Evolutionary conservation across 345 rosid genomes (phyloP).

Genomic region (Acer negundo): DNA sequence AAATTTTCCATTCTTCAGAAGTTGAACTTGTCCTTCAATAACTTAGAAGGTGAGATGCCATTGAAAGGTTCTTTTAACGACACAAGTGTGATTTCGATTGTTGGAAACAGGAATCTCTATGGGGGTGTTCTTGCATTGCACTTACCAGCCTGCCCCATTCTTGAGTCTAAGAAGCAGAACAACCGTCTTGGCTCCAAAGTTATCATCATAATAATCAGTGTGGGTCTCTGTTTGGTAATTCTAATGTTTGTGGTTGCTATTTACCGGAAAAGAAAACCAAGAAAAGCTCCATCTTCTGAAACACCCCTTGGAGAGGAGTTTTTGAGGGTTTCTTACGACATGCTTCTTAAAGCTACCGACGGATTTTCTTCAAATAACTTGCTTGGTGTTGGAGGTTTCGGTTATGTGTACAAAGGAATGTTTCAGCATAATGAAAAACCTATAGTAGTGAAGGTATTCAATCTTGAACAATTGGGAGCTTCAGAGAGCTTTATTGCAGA

Average conservation of each 20-base stretch:
- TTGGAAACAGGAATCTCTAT: conserved; percentile 36
- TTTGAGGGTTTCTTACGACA: conserved; percentile 20
- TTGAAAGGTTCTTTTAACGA: conserved; percentile 35
- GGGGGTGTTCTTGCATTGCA: conserved; percentile 30
- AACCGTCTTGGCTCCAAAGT: background rate
- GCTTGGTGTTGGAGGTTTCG: conserved; percentile 28
- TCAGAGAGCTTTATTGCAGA: conserved; percentile 30
- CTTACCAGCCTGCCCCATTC: conserved; percentile 15
- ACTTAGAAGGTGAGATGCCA: conserved; percentile 45
- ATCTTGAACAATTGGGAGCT: conserved; percentile 27
- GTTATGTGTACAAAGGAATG: conserved; percentile 30
- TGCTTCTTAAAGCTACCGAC: conserved; percentile 26
- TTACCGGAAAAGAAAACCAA: conserved; percentile 1
- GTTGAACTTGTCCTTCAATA: conserved; percentile 41
- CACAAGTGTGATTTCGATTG: conserved; percentile 29
- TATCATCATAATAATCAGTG: background rate
- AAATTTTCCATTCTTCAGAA: background rate
- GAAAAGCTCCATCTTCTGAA: background rate
- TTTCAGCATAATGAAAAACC: background rate
- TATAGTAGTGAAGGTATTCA: conserved; percentile 29
- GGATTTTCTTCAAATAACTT: conserved; percentile 28
- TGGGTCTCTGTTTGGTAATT: background rate
- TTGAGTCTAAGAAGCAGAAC: background rate
- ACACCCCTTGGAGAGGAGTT: background rate
- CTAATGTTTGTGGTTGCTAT: background rate